Evolutionary conservation across 805 yeast genomes (phyloP).

Genomic region (Metschnikowia lochheadii): DNA sequence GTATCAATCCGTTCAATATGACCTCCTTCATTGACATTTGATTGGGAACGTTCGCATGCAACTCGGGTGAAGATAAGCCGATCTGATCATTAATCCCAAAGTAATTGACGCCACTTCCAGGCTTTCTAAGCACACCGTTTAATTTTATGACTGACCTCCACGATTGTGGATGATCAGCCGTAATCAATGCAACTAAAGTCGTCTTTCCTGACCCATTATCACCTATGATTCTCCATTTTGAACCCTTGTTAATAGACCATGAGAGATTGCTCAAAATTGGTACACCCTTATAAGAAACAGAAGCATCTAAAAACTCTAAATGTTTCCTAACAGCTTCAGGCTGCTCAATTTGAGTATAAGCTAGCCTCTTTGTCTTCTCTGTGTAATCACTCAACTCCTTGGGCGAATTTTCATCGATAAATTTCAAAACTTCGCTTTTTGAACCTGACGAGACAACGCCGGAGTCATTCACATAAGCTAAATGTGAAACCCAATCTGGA

Average conservation of each 20-base stretch:
- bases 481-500: constrained; percentile 77
- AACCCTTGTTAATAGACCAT: constrained; percentile 68
- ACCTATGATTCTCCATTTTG: constrained; percentile 87
- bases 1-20: constrained; percentile 65
- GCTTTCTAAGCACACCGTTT: constrained; percentile 62
- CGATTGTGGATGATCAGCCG: constrained; percentile 96
- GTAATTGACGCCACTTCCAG: constrained; percentile 69
- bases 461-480: constrained; percentile 56
- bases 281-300: constrained; percentile 61
- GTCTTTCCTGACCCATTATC: constrained; percentile 93
- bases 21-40: constrained; percentile 49
- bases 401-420: not conserved
- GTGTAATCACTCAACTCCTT: not conserved
- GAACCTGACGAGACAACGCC: constrained; percentile 51
- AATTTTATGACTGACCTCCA: constrained; percentile 72
- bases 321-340: constrained; percentile 7
- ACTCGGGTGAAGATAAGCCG: constrained; percentile 88
- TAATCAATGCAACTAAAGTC: constrained; percentile 74
- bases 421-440: constrained; percentile 21
- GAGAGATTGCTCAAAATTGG: constrained; percentile 55
- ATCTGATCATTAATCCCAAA: constrained; percentile 75
- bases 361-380: not conserved
- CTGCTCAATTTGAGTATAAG: not conserved
- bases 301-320: constrained; percentile 53
- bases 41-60: constrained; percentile 80